Evolutionary conservation across 2,329 filamentous ascomycete genomes (phyloP), one percentile per base, ranked within the genome.

Genomic region (Pseudopithomyces chartarum): DNA sequence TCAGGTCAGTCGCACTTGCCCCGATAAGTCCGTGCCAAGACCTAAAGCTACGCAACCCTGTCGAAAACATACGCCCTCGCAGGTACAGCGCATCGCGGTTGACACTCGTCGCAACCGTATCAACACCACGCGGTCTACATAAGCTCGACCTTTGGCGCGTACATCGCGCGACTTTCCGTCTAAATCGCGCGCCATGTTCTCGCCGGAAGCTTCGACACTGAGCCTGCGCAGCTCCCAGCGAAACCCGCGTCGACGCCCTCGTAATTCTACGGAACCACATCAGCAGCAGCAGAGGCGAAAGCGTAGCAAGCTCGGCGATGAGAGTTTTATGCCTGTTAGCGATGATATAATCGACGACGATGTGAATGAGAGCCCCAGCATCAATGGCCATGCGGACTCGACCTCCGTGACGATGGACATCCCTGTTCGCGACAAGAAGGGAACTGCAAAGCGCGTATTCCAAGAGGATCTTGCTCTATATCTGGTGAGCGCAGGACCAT

Each of bases 381-480:
- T 70, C 63, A 77, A 76, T 42, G 73, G 74, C 23, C 67, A 75
- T 55, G 66, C 58, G 4, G 63, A 63, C 29, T 66, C 61, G 59
- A 71, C 68, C 8, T 56, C 72, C 26, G 67, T 70, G 11, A 44
- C 74, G 39, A 63, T 75, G 7, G 73, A 77, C 60, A 75, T 78
- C 60, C 75, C 76, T 15, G 69, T 76, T 42, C 74, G 76, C 61
- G 75, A 77, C 51, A 78, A 76, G 70, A 75, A 74, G 61, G 54
- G 66, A 20, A 52, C 66, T 15, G 59, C 60, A 10, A 74, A 90
- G 67, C 83, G 88, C 64, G 79, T 81, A 43, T 82, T 79, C 65
- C 90, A 90, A 72, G 87, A 87, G 46, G 88, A 91, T 69, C 85
- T 87, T 32, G 88, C 85, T 64, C 80, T 86, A 59, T 80, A 89